Evolutionary conservation across 1,284 basidiomycete species (phyloP).

Genomic region (Hortiboletus rubellus): DNA sequence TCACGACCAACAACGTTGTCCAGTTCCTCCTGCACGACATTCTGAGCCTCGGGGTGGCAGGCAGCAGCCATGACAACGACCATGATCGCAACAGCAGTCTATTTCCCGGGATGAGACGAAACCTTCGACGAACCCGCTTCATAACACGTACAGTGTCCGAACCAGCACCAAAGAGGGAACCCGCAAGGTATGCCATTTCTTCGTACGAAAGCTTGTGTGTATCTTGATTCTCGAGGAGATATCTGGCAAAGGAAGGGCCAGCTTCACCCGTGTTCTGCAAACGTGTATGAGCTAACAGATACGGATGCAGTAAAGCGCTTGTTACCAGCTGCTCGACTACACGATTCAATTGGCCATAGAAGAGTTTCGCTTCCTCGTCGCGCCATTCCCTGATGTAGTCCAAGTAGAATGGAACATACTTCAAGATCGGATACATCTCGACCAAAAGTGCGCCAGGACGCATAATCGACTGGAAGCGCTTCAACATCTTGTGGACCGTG

Average conservation of each 20-base stretch:
- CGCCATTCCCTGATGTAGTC: slow-evolving; percentile 38
- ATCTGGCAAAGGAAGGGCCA: slow-evolving; percentile 32
- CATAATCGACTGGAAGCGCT: slow-evolving; percentile 40
- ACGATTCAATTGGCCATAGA: slow-evolving; percentile 37
- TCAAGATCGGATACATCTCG: slow-evolving; percentile 43
- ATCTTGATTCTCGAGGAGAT: slow-evolving; percentile 34
- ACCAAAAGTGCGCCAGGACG: slow-evolving; percentile 41
- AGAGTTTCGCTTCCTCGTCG: slow-evolving; percentile 38
- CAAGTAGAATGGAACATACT: slow-evolving; percentile 41
- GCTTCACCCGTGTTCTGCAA: slow-evolving; percentile 21
- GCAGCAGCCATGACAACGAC: slow-evolving; percentile 53
- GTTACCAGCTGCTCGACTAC: slow-evolving; percentile 39
- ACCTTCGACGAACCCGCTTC: background rate
- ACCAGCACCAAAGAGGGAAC: slow-evolving; percentile 46
- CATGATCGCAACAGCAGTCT: slow-evolving; percentile 46
- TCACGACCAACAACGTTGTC: slow-evolving; percentile 44
- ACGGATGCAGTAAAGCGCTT: background rate
- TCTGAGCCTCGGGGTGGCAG: slow-evolving; percentile 41
- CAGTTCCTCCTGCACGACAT: slow-evolving; percentile 46
- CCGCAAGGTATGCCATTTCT: slow-evolving; percentile 43
- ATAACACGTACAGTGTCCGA: slow-evolving; percentile 40
- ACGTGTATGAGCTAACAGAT: background rate
- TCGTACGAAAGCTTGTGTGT: slow-evolving; percentile 30
- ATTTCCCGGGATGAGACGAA: slow-evolving; percentile 1
- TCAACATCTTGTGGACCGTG: slow-evolving; percentile 38